A percentile compares a stretch with the other conserved stretches of the same genome.
Evolutionary conservation across 2,329 filamentous ascomycete genomes (phyloP).

Genomic region (Pezicula radicicola): DNA sequence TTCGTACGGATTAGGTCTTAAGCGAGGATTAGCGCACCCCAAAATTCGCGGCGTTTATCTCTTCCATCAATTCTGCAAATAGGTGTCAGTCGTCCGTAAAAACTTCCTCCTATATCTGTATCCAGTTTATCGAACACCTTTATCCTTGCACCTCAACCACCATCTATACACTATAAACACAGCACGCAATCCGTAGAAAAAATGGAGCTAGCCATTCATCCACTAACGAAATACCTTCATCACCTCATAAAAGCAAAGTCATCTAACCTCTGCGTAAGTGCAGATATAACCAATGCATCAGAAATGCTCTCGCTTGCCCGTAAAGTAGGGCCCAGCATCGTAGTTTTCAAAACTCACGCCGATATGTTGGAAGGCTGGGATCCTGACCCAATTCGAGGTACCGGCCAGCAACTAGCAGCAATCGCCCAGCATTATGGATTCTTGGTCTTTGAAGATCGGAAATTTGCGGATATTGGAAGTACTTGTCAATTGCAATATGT

Average conservation of each 20-base stretch:
- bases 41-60: no score
- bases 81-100: no score
- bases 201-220: background rate
- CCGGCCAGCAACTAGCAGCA: conserved; percentile 53
- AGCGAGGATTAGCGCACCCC: no score
- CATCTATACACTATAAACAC: background rate
- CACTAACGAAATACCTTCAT: background rate
- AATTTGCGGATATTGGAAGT: conserved; percentile 78
- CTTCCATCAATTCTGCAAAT: no score
- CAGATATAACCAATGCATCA: background rate
- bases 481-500: conserved; percentile 78
- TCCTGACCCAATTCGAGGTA: conserved; percentile 56
- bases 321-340: background rate
- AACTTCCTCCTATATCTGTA: no score
- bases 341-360: background rate
- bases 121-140: no score
- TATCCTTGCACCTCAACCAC: background rate
- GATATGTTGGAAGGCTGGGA: conserved; percentile 36
- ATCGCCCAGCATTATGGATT: conserved; percentile 59
- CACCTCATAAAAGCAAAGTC: background rate
- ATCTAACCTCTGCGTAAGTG: background rate
- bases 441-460: conserved; percentile 77
- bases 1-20: no score
- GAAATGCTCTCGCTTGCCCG: background rate
- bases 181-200: background rate